A percentile compares a stretch with the other conserved stretches of the same genome.
Evolutionary conservation across 2,329 filamentous ascomycete genomes (phyloP).

Genomic region (Nothophoma quercina): DNA sequence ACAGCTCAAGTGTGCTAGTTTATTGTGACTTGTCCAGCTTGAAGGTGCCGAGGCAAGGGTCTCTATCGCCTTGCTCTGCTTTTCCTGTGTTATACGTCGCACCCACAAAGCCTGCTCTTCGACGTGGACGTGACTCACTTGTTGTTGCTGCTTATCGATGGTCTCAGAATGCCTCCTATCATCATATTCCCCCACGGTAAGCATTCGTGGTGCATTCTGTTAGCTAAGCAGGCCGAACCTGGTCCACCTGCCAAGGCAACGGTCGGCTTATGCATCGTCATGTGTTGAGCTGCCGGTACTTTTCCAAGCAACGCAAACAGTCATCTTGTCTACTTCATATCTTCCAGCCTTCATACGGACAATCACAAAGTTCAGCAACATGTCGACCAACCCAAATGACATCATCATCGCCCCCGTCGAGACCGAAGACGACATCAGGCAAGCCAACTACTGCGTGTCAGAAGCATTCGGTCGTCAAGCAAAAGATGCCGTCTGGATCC

Average conservation of each 20-base stretch:
- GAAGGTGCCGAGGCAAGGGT: too few relatives aligned
- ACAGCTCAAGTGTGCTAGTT: too few relatives aligned
- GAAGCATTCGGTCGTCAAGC: slow-evolving; percentile 61
- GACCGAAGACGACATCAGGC: slow-evolving; percentile 32
- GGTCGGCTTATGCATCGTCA: slow-evolving; percentile 4
- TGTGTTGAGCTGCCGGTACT: not conserved
- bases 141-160: not conserved
- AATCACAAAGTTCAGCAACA: slow-evolving; percentile 1
- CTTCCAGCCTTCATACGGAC: too few relatives aligned
- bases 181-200: not conserved
- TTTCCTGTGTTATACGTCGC: too few relatives aligned
- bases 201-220: not conserved
- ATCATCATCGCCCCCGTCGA: slow-evolving; percentile 28
- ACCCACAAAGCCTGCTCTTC: too few relatives aligned
- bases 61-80: too few relatives aligned
- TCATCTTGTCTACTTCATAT: too few relatives aligned
- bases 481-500: slow-evolving; percentile 60
- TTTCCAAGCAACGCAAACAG: not conserved
- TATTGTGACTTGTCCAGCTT: too few relatives aligned
- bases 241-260: slow-evolving; percentile 10
- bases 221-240: slow-evolving; percentile 13
- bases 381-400: slow-evolving; percentile 22
- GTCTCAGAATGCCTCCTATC: too few relatives aligned
- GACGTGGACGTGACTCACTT: too few relatives aligned
- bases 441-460: slow-evolving; percentile 44